Evolutionary conservation across 2,329 filamentous ascomycete genomes (phyloP).

Genomic region (Aschersonia sp.): DNA sequence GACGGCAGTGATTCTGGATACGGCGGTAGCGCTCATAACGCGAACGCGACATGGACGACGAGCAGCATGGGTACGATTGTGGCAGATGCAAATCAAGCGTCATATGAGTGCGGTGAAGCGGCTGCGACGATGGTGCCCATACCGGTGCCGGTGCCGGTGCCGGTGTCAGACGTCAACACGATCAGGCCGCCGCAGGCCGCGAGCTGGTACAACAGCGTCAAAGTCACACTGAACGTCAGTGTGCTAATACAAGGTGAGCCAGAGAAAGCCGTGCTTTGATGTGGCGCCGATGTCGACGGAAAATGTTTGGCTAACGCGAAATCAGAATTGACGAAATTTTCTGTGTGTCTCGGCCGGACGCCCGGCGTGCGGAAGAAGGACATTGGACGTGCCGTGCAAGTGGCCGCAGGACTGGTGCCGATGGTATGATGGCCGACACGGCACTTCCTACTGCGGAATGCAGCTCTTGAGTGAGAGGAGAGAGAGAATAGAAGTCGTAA

Average conservation of each 20-base stretch:
- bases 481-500: too few species aligned
- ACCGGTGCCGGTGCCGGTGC: too few species aligned
- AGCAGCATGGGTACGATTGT: constrained; percentile 1
- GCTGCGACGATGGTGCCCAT: not conserved
- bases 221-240: not conserved
- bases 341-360: constrained; percentile 23
- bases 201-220: not conserved
- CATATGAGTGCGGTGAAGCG: not conserved
- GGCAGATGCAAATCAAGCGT: not conserved
- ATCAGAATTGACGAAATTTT: constrained; percentile 19
- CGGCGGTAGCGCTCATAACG: not conserved
- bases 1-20: constrained; percentile 1
- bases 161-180: not conserved
- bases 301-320: not conserved
- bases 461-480: too few species aligned
- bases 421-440: not conserved
- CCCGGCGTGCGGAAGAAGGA: constrained; percentile 24
- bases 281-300: not conserved
- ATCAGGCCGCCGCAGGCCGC: not conserved
- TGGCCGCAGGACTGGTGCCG: constrained; percentile 9
- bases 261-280: not conserved
- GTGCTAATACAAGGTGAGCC: not conserved
- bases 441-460: not conserved
- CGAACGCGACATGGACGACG: constrained; percentile 1
- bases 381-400: constrained; percentile 17